phyloP scores from a whole-genome alignment of 179 eudicot genomes.

The Heliamphora pulchella region DNA sequence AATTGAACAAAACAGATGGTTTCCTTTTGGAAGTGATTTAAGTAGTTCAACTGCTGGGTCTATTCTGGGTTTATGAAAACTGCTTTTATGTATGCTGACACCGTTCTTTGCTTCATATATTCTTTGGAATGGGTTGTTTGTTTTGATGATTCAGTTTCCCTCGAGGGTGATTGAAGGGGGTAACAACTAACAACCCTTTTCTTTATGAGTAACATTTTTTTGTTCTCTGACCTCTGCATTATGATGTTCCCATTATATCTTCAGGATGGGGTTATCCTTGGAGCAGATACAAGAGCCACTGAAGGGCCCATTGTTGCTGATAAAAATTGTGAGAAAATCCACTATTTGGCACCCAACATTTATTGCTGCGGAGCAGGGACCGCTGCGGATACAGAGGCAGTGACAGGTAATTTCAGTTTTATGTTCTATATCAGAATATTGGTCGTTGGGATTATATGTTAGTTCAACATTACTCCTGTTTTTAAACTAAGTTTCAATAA shows the following conservation, averaged over 20 bases:
- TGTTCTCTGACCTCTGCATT: too few relatives aligned
- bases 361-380: constrained; percentile 99
- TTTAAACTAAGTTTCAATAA: not conserved
- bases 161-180: too few relatives aligned
- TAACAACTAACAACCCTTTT: too few relatives aligned
- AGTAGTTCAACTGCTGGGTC: not conserved
- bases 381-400: constrained; percentile 98
- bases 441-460: not conserved
- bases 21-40: constrained; percentile 6
- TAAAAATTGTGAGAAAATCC: constrained; percentile 96
- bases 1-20: not conserved
- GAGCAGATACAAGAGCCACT: constrained; percentile 91
- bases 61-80: not conserved
- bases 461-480: not conserved
- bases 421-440: not conserved
- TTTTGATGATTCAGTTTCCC: not conserved
- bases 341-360: constrained; percentile 94
- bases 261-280: constrained; percentile 62
- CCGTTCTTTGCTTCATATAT: not conserved
- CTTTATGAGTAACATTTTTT: too few relatives aligned
- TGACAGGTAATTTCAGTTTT: constrained; percentile 50
- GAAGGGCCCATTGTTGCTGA: constrained; percentile 96
- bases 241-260: constrained; percentile 10
- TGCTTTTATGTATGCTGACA: not conserved
- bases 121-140: not conserved